Evolutionary conservation across 352 stramenopile species (phyloP).

Genomic region (Salisapilia sapeloensis): DNA sequence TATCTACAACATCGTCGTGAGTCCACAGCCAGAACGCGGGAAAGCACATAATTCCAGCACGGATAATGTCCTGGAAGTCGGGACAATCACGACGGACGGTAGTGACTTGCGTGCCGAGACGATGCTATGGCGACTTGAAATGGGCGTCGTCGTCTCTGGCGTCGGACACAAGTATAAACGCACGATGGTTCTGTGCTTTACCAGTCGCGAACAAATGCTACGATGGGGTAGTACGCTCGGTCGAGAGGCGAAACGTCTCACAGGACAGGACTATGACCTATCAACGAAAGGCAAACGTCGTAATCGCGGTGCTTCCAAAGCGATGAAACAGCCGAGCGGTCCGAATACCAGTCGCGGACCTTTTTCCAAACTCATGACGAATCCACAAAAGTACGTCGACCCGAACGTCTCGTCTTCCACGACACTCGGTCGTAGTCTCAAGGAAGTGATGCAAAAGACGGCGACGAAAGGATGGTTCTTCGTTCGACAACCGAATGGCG

Average conservation of each 20-base stretch:
- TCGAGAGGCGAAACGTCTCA: conserved; percentile 62
- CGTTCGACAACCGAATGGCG: conserved; percentile 48
- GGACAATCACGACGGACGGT: conserved; percentile 1
- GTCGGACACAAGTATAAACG: conserved; percentile 49
- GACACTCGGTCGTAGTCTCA: conserved; percentile 48
- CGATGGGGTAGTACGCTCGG: conserved; percentile 70
- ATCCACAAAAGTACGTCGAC: conserved; percentile 59
- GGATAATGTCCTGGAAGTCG: no score
- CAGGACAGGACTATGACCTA: conserved; percentile 65
- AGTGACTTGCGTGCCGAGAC: conserved; percentile 17
- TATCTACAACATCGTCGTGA: conserved; percentile 66
- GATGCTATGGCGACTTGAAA: conserved; percentile 61
- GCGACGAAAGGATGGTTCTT: conserved; percentile 73
- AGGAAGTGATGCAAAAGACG: conserved; percentile 50
- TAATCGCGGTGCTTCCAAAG: conserved; percentile 36
- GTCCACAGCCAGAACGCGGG: no score
- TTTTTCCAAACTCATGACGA: conserved; percentile 60
- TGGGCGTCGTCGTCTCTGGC: conserved; percentile 43
- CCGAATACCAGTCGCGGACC: conserved; percentile 34
- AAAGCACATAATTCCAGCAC: no score
- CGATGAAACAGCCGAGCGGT: conserved; percentile 49
- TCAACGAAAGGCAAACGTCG: no score
- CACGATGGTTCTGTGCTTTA: conserved; percentile 63
- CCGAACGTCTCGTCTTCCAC: conserved; percentile 24
- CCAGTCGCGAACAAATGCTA: conserved; percentile 69